Base-by-base conservation (phyloP, 2,329 filamentous ascomycete genomes). In the Aspergillus spinulosporus region DNA sequence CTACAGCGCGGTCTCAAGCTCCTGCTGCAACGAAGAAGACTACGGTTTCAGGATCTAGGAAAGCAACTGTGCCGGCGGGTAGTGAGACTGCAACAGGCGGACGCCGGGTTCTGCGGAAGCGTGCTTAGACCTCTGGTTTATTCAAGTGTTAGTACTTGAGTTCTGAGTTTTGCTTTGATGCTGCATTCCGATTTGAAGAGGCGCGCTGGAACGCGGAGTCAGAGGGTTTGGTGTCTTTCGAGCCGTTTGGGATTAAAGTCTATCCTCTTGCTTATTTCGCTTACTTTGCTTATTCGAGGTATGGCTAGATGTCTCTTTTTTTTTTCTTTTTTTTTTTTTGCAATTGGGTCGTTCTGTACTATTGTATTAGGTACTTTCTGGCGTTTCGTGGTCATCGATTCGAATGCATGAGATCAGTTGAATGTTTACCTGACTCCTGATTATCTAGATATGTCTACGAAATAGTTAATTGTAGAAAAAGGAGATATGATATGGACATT, bases 61-160 rank as follows among this genome's bases (percentile, higher is more conserved):
- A 74, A 56, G 68, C 66, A 5, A 70, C 72, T 5, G 65, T 68
- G 5, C 59, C 68, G 9, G 62, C 63, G 8, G 64, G 66, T 32
- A 63, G 62, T 32, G 73, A 77, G 46, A 63, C 67, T 31, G 59
- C 70, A 5, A 60, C 70, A 32, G 60, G 69, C 9, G 71, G 71
- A 15, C 72, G 72, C 34, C 68, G 76, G 49, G 70, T 74, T 9
- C 62, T 78, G 57, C 73, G 76, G 45, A 78, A 76, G 61, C 69
- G 74, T 14, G 69, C 65, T 26, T 75, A 70, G 21, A 21, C 21
- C 39, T 8, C 21, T 9, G 9, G 39, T 14, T 42, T 21, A 15
- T 21, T 34, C 15, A 42, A 21, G 28, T 2, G 8, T 31, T 34
- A 21, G 11, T 21, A 37, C 37, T 48, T 15, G n/a, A 39, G 5